A percentile compares a stretch with the other conserved stretches of the same genome.
Conservation (phyloP, 2,329 filamentous ascomycete species). For the Cucurbitaria berberidis region DNA sequence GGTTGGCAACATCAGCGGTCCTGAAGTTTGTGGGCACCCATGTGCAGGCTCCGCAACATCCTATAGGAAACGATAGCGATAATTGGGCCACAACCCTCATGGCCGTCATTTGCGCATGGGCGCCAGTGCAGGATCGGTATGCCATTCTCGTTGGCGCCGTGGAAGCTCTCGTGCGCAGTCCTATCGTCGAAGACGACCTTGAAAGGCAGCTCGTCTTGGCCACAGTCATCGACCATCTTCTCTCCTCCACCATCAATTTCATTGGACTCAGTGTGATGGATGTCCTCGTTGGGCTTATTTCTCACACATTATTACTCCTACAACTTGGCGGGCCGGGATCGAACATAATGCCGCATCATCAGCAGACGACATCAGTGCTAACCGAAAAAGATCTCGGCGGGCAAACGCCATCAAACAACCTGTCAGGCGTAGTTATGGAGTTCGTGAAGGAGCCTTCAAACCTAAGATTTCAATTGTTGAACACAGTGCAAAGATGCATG, state of each 20-base stretch:
- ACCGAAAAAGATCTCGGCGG: conserved; percentile 27
- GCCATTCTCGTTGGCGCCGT: conserved; percentile 83
- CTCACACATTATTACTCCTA: conserved; percentile 79
- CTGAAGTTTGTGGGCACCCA: conserved; percentile 70
- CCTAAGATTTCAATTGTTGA: conserved; percentile 67
- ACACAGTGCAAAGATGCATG: conserved; percentile 79
- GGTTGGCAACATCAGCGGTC: conserved; percentile 74
- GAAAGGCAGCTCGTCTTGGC: conserved; percentile 76
- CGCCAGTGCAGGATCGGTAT: conserved; percentile 92
- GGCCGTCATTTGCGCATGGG: conserved; percentile 81
- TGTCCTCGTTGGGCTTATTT: conserved; percentile 81
- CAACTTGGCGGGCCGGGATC: conserved; percentile 63
- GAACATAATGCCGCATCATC: conserved; percentile 47
- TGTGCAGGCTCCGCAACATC: conserved; percentile 33
- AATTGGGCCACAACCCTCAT: conserved; percentile 87
- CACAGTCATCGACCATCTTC: conserved; percentile 78
- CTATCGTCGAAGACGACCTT: conserved; percentile 73
- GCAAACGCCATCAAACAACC: conserved; percentile 23
- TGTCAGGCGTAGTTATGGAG: conserved; percentile 46
- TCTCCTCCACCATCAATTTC: conserved; percentile 88
- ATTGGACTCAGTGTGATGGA: conserved; percentile 98
- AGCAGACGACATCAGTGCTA: conserved; percentile 41
- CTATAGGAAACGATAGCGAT: conserved; percentile 55
- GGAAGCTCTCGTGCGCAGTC: conserved; percentile 73
- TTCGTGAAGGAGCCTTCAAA: conserved; percentile 57